Base-by-base conservation (phyloP, 1,139 yeast species). In the Taphrina betulina region DNA sequence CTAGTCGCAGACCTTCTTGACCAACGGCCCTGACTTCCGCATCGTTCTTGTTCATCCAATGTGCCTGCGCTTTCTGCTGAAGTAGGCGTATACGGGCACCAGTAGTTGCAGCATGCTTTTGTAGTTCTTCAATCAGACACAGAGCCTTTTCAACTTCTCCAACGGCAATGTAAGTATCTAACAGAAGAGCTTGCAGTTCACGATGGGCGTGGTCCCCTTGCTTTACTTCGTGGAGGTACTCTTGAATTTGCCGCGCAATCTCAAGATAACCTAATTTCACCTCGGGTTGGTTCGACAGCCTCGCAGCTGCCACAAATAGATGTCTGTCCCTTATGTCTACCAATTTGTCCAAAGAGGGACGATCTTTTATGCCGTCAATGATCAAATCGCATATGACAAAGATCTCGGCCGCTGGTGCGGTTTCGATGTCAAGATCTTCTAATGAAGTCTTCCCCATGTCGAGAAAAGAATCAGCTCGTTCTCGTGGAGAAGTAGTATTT, bases 231-330 rank as follows among this genome's bases (percentile, higher is more conserved):
- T 14, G 23, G 16, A 10, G 19, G 12, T 7, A 7, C 22, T 31
- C 29, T 8, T 22, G 28, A 10, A 33, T 22, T 19, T 31, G 16
- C 3, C 8, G 29, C 29, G 40, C 40, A 26, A 20, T 23, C 50
- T 31, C 19, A 10, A 33, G 50, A 44, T 41, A 41, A 10, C 14
- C 14, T 23, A 41, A 28, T 8, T 34, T 26, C 1, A 41, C 23
- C 10, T 41, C 34, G 4, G 45, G 34, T 14, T 41, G 45, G 28
- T 41, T 41, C 10, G 45, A 26, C 17, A 26, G 31, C 12, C 33
- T 38, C 2, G 37, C 50, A 8, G 50, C 50, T 16, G 19, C 12
- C n/a, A n/a, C 29, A 28, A 44, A 44, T n/a, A 31, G 28, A 8
- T 34, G 19, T n/a, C n/a, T n/a, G n/a, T n/a, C n/a, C n/a, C n/a